Conservation (phyloP, 176 grass and related monocot genomes). For the Ensete ventricosum region DNA sequence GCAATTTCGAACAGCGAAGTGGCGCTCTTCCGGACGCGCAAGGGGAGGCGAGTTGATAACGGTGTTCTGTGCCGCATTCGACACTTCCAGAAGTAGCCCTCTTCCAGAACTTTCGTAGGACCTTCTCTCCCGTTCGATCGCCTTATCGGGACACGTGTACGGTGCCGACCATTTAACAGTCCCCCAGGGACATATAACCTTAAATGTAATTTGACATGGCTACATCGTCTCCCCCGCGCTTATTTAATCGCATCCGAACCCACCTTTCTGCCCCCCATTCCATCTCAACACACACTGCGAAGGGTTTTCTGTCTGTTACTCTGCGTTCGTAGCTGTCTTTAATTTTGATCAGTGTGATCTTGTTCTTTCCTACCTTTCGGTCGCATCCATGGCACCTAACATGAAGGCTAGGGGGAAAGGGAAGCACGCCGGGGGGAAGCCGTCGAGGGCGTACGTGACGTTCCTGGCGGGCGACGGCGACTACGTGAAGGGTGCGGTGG, state of each 20-base stretch:
- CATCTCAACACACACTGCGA: neutral
- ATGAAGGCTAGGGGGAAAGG: slow-evolving; percentile 26
- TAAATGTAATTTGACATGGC: neutral
- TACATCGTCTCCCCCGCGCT: neutral
- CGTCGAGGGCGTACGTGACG: slow-evolving; percentile 47
- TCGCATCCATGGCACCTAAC: slow-evolving; percentile 39
- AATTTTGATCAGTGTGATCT: too few relatives aligned
- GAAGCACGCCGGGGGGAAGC: too few relatives aligned
- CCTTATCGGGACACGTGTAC: neutral
- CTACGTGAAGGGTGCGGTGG: slow-evolving; percentile 79
- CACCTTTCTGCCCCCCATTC: neutral
- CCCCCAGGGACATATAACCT: too few relatives aligned
- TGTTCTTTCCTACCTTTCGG: too few relatives aligned
- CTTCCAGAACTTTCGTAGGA: neutral
- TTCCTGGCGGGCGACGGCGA: slow-evolving; percentile 77
- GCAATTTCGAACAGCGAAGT: too few relatives aligned
- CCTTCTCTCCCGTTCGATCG: neutral
- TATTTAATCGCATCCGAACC: slow-evolving; percentile 30
- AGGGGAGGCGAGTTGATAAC: too few relatives aligned
- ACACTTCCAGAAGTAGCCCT: neutral
- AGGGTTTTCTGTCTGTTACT: too few relatives aligned
- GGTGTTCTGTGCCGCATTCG: neutral
- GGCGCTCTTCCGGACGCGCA: too few relatives aligned
- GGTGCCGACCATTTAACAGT: neutral
- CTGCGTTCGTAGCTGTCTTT: too few relatives aligned